Evolutionary conservation across 83 land plant species (phyloP).

Genomic region (Picea abies): DNA sequence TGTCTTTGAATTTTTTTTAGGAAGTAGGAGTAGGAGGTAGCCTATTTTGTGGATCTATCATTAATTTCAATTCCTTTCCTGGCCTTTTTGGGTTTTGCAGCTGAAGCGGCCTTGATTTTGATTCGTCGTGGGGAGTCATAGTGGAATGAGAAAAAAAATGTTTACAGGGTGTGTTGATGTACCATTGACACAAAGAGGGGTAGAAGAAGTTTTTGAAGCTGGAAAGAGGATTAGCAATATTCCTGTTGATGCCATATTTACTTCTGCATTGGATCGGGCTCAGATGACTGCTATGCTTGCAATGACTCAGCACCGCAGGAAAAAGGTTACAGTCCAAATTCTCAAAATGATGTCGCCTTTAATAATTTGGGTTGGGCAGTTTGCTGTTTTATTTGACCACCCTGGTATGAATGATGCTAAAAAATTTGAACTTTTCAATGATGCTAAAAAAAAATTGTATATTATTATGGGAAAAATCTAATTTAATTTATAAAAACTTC

Average conservation of each 20-base stretch:
- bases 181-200: slow-evolving; percentile 84
- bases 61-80: not conserved
- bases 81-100: slow-evolving; percentile 37
- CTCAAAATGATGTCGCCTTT: not conserved
- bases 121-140: slow-evolving; percentile 96
- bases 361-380: not conserved
- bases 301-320: slow-evolving; percentile 92
- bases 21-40: not conserved
- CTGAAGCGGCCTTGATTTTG: slow-evolving; percentile 79
- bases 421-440: not conserved
- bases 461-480: not conserved
- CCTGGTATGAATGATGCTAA: not conserved
- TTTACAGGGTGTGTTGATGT: slow-evolving; percentile 98
- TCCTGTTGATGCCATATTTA: slow-evolving; percentile 87
- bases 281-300: slow-evolving; percentile 99
- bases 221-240: slow-evolving; percentile 86
- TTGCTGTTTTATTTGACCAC: not conserved
- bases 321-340: slow-evolving; percentile 50
- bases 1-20: not conserved
- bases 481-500: no score
- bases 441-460: not conserved
- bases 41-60: not conserved
- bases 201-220: slow-evolving; percentile 94
- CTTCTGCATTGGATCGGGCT: slow-evolving; percentile 85
- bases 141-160: slow-evolving; percentile 92